Percentiles rank a stretch among this genome's conserved stretches.
phyloP scores from a whole-genome alignment of 2,329 filamentous ascomycete species.

The Hyphodiscus sp. region DNA sequence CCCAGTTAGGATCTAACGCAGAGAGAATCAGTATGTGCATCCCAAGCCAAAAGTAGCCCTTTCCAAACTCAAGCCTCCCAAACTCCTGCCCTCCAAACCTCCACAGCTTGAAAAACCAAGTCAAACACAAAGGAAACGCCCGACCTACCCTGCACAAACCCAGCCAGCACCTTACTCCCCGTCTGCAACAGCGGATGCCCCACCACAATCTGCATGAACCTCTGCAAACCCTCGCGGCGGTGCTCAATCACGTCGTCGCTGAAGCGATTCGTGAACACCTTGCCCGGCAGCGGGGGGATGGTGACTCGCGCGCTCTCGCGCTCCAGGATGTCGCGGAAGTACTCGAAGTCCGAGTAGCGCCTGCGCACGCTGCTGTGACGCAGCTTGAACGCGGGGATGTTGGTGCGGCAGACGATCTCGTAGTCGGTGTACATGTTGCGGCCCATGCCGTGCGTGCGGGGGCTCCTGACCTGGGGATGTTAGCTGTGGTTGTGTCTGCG shows the following conservation, averaged over 20 bases:
- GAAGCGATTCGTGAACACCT: slow-evolving; percentile 97
- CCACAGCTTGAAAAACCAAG: not conserved
- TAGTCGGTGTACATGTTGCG: slow-evolving; percentile 98
- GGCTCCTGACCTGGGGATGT: slow-evolving; percentile 69
- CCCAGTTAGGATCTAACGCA: slow-evolving; percentile 72
- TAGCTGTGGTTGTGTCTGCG: slow-evolving; percentile 1
- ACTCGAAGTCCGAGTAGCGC: slow-evolving; percentile 96
- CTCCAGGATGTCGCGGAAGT: slow-evolving; percentile 97
- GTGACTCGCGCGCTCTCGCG: slow-evolving; percentile 89
- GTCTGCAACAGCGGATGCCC: slow-evolving; percentile 95
- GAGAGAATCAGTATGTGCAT: slow-evolving; percentile 11
- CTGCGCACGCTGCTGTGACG: slow-evolving; percentile 81
- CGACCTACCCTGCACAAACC: slow-evolving; percentile 85
- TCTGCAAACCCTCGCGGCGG: slow-evolving; percentile 80
- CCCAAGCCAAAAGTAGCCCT: not conserved
- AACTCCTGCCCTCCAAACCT: not conserved
- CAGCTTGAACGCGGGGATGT: slow-evolving; percentile 98
- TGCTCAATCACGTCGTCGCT: slow-evolving; percentile 98
- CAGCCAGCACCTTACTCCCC: slow-evolving; percentile 90
- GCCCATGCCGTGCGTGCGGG: slow-evolving; percentile 88
- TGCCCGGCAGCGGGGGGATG: slow-evolving; percentile 90
- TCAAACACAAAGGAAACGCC: slow-evolving; percentile 1
- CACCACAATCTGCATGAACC: slow-evolving; percentile 95
- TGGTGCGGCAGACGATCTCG: slow-evolving; percentile 95
- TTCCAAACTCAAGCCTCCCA: not conserved